These are phyloP conservation scores for Pontederia paniculata DNA, from an alignment of 176 grass and related monocot genomes.

Conservation along the genomic window DNA sequence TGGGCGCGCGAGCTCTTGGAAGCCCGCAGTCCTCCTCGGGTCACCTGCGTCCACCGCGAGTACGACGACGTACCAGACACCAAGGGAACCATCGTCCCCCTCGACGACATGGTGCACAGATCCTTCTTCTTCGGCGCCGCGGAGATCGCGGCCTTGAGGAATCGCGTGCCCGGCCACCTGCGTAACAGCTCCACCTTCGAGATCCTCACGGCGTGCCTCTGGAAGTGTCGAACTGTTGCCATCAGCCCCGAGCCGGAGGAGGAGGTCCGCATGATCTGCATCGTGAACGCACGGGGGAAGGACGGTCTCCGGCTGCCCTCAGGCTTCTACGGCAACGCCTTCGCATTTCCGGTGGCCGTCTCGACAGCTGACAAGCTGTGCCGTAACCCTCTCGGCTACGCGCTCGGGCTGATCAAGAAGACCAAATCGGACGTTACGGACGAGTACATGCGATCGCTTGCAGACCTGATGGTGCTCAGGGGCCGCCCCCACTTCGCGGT, in stretches of 20 bases:
- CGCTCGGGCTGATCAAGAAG: constrained; percentile 44
- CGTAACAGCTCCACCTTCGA: constrained; percentile 56
- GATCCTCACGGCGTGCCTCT: constrained; percentile 55
- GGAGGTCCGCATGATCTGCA: constrained; percentile 69
- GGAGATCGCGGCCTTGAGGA: constrained; percentile 36
- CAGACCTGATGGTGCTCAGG: constrained; percentile 56
- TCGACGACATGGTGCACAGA: constrained; percentile 58
- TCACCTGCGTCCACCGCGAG: constrained; percentile 46
- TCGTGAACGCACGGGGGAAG: constrained; percentile 55
- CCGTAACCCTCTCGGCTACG: constrained; percentile 37
- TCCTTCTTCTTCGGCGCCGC: constrained; percentile 60
- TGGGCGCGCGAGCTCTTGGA: constrained; percentile 46
- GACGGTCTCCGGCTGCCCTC: constrained; percentile 22
- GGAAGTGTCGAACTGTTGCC: constrained; percentile 63
- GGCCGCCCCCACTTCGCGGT: constrained; percentile 58
- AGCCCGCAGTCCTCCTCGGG: constrained; percentile 35
- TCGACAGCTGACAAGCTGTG: constrained; percentile 32
- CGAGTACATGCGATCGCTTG: constrained; percentile 53
- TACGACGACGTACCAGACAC: constrained; percentile 68
- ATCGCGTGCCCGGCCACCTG: constrained; percentile 27
- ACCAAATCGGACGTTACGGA: constrained; percentile 48
- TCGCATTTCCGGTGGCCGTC: constrained; percentile 57
- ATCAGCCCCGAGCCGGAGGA: constrained; percentile 47
- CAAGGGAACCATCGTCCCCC: constrained; percentile 55
- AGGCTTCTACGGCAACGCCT: constrained; percentile 80